These are phyloP conservation scores for Globisporangium nodosum DNA, from an alignment of 352 stramenopile species.

Conservation along the genomic window DNA sequence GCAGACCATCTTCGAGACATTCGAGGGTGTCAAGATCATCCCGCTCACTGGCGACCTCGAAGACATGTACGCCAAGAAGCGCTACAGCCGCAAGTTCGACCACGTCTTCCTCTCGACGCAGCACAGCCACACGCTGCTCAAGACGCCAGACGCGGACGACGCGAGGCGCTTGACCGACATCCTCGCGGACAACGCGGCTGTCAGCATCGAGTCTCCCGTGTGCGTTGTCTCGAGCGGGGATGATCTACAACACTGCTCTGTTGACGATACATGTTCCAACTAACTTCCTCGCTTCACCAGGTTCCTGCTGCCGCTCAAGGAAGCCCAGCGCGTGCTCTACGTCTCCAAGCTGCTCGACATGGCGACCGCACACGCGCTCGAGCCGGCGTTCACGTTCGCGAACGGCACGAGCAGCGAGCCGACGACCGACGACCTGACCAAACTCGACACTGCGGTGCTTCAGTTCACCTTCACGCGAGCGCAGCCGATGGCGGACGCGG, in stretches of 20 bases:
- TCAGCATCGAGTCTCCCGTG: slow-evolving; percentile 72
- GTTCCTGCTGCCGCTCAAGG: slow-evolving; percentile 66
- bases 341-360: slow-evolving; percentile 67
- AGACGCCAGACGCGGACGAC: not conserved
- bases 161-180: slow-evolving; percentile 32
- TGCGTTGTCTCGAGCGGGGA: slow-evolving; percentile 21
- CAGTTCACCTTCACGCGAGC: slow-evolving; percentile 31
- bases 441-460: slow-evolving; percentile 57
- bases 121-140: slow-evolving; percentile 46
- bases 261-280: not conserved
- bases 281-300: slow-evolving; percentile 16
- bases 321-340: slow-evolving; percentile 62
- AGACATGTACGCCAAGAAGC: slow-evolving; percentile 54
- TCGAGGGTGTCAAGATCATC: slow-evolving; percentile 70
- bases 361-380: slow-evolving; percentile 23
- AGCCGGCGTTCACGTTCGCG: slow-evolving; percentile 28
- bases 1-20: slow-evolving; percentile 39
- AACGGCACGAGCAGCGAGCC: slow-evolving; percentile 18
- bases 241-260: too few species aligned
- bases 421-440: slow-evolving; percentile 35
- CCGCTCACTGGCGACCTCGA: slow-evolving; percentile 53
- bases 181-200: slow-evolving; percentile 29
- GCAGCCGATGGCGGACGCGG: not conserved
- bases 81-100: slow-evolving; percentile 57
- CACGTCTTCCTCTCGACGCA: slow-evolving; percentile 65